These are phyloP conservation scores for Rhodotorula sp. DNA, from an alignment of 1,284 basidiomycete genomes.

Conservation along the genomic window DNA sequence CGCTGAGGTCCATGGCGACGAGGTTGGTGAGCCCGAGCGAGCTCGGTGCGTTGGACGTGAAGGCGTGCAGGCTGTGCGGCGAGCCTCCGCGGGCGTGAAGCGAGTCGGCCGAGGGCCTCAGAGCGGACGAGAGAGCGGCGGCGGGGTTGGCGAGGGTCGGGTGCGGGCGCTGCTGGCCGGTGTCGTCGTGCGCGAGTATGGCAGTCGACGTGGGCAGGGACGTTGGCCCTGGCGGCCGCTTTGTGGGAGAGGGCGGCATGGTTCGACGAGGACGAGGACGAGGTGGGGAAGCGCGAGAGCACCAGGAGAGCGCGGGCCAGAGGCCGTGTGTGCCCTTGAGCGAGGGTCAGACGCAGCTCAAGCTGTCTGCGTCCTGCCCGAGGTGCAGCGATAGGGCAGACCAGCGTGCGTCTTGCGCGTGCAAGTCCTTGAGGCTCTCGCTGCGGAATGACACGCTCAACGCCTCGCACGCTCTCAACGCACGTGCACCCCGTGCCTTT, in stretches of 20 bases:
- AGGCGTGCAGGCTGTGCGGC: slow-evolving; percentile 22
- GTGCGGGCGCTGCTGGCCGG: not conserved
- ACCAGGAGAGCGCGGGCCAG: not conserved
- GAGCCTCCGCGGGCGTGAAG: slow-evolving; percentile 29
- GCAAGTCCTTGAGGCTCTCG: no score
- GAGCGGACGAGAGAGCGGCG: slow-evolving; percentile 25
- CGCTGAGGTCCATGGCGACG: slow-evolving; percentile 33
- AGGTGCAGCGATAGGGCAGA: no score
- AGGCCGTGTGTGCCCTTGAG: not conserved
- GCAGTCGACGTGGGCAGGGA: slow-evolving; percentile 12
- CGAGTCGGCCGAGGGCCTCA: slow-evolving; percentile 25
- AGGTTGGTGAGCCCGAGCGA: slow-evolving; percentile 20
- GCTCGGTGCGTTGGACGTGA: not conserved
- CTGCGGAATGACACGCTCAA: no score
- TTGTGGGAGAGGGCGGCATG: not conserved
- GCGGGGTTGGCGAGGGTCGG: not conserved
- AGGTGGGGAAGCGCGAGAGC: not conserved
- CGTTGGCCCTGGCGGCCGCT: slow-evolving; percentile 1
- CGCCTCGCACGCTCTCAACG: no score
- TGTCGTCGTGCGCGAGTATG: not conserved
- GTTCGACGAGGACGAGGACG: not conserved
- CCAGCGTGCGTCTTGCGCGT: no score
- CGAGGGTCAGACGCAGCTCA: no score
- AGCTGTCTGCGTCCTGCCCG: no score
- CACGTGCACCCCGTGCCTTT: no score